Evolutionary conservation across 179 eudicot genomes (phyloP).

Genomic region (Silene noctiflora): DNA sequence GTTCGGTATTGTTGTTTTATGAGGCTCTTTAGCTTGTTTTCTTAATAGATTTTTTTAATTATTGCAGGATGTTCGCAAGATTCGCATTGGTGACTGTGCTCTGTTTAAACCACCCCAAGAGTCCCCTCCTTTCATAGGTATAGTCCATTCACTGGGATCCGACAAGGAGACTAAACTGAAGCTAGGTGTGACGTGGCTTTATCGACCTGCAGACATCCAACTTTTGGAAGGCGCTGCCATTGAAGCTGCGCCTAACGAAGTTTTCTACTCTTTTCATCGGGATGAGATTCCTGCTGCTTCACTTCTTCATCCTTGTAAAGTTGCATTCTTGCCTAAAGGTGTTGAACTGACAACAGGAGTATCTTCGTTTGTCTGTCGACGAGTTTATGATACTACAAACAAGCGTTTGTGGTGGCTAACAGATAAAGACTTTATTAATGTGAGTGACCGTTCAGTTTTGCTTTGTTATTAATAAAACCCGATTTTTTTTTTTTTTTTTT

Average conservation of each 20-base stretch:
- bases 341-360: slow-evolving; percentile 76
- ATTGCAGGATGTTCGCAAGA: slow-evolving; percentile 75
- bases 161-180: slow-evolving; percentile 47
- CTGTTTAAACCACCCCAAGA: slow-evolving; percentile 70
- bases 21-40: too few relatives aligned
- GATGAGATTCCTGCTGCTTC: slow-evolving; percentile 96
- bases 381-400: slow-evolving; percentile 77
- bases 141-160: slow-evolving; percentile 47
- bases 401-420: slow-evolving; percentile 93
- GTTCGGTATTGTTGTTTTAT: background rate
- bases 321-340: slow-evolving; percentile 90
- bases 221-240: slow-evolving; percentile 61
- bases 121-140: slow-evolving; percentile 78
- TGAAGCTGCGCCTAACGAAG: slow-evolving; percentile 95
- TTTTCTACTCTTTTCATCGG: slow-evolving; percentile 88
- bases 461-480: background rate
- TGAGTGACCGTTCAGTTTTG: slow-evolving; percentile 33
- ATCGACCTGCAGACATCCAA: slow-evolving; percentile 74
- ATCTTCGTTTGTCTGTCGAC: slow-evolving; percentile 86
- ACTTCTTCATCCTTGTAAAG: slow-evolving; percentile 95
- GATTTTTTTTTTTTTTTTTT: background rate
- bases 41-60: background rate
- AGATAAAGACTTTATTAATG: slow-evolving; percentile 75
- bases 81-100: slow-evolving; percentile 81
- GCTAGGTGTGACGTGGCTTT: slow-evolving; percentile 79